Evolutionary conservation across 352 stramenopile genomes (phyloP), one percentile per base, ranked within the genome.

Genomic region (Phytophthora melonis): DNA sequence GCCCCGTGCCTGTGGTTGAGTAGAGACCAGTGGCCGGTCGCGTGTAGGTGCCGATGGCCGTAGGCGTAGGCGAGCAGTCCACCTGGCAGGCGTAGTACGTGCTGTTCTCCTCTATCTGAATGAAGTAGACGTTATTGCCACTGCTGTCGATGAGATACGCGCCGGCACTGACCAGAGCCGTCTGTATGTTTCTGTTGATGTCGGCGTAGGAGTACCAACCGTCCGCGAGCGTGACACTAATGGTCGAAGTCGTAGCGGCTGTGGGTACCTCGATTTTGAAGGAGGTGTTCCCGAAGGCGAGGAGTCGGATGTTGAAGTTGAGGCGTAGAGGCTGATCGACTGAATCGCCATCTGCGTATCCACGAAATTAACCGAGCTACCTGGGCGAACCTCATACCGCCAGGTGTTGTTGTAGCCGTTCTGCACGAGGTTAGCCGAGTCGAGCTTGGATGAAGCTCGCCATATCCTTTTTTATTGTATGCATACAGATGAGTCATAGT

Each of bases 21-120:
- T 77, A 77, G 6, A 72, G n/a, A 0, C 70, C 70, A 5, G 68
- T 68, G 4, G 62, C 50, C 13, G 68, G 68, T 52, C 67, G 41
- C 18, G 64, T 71, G 13, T n/a, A 71, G 21, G 41, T 49, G 13
- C 55, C 55, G 3, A 39, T 41, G 1, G 16, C 2, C 11, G 61
- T 68, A 11, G 68, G 68, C 0, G 63, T 71, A 18, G 68, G 2
- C 0, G 49, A 61, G n/a, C 21, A 65, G 27, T 71, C 68, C 0
- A 72, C 2, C 47, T 75, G 63, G 55, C 49, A 56, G 1, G 57
- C 36, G 14, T 72, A 72, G 61, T 72, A 72, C 0, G 56, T 52
- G 6, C 23, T 60, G 25, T 75, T 75, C 13, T 75, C 68, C 0
- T 5, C 16, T 7, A 70, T 0, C 32, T 75, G 36, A 11, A 71